Evolutionary conservation across 2,329 filamentous ascomycete species (phyloP).

Genomic region (Eutypa lata): DNA sequence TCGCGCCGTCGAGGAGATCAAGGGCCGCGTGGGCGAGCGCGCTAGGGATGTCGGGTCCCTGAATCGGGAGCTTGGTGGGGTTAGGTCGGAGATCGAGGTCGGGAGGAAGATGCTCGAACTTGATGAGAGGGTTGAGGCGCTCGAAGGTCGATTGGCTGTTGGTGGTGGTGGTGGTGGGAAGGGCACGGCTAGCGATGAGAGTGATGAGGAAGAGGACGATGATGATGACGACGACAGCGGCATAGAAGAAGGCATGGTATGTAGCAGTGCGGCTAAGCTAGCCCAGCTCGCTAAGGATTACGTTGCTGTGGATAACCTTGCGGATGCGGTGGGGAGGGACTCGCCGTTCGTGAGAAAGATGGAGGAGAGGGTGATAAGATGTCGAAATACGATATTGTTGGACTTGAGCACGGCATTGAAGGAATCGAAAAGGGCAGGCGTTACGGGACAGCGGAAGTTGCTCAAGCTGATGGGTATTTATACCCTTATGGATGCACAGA

Average conservation of each 20-base stretch:
- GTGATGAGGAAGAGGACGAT: constrained; percentile 35
- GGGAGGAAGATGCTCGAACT: constrained; percentile 65
- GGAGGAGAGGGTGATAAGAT: constrained; percentile 49
- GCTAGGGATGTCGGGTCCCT: constrained; percentile 60
- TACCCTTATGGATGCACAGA: constrained; percentile 47
- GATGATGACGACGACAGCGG: constrained; percentile 35
- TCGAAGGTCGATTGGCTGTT: constrained; percentile 64
- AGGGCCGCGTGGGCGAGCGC: constrained; percentile 60
- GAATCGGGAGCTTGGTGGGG: constrained; percentile 63
- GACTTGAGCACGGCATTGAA: constrained; percentile 50
- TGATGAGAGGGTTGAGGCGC: constrained; percentile 56
- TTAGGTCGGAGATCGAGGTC: constrained; percentile 60
- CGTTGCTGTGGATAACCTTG: constrained; percentile 38
- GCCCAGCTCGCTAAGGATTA: constrained; percentile 44
- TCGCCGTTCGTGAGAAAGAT: constrained; percentile 49
- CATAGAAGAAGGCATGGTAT: constrained; percentile 33
- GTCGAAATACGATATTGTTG: constrained; percentile 54
- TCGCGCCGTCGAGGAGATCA: constrained; percentile 75
- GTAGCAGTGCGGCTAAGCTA: constrained; percentile 46
- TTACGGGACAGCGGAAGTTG: constrained; percentile 40
- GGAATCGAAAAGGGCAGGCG: constrained; percentile 40
- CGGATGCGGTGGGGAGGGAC: constrained; percentile 43
- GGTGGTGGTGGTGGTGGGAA: constrained; percentile 27
- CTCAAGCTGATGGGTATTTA: constrained; percentile 54
- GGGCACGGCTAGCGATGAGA: constrained; percentile 22